Evolutionary conservation across 441 rosid genomes (phyloP), one percentile per base, ranked within the genome.

Genomic region (Kokia cookei): DNA sequence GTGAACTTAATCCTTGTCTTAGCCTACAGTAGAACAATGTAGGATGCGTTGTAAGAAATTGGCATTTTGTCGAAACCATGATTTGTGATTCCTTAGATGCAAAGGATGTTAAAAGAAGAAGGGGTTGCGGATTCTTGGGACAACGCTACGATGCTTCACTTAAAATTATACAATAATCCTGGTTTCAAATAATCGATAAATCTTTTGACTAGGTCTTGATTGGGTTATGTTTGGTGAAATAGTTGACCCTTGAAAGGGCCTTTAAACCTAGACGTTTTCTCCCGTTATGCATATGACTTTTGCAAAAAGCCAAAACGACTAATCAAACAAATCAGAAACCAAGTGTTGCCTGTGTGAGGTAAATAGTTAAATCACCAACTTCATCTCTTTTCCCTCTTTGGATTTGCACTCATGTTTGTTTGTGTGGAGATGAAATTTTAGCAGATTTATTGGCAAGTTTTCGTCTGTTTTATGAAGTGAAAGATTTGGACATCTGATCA

Each of bases 201-300:
- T n/a, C 4, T n/a, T 63, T 40, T 7, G 82, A 77, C 76, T 43
- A 50, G 8, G 27, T 17, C 50, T 55, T 13, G 3, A 55, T 7
- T 9, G 8, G 60, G 27, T 5, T 53, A n/a, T n/a, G 83, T 86
- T 84, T 72, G 93, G 91, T 86, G 85, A 53, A 53, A 82, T 75
- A 75, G 54, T 67, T 72, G 13, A 45, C 19, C 48, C 40, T 17
- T 77, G 87, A 86, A 69, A 82, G 83, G 78, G 69, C 73, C 81
- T 65, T 76, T 79, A 40, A 80, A 88, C 89, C 86, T 76, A 60
- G 72, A 61, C 11, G 50, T 62, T 80, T 68, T 10, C 55, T 51
- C 76, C 70, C 65, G 37, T 69, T 72, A 48, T 57, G 81, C n/a
- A 73, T 73, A 69, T 86, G 80, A 74, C 92, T 89, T 84, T 78